A percentile compares a stretch with the other conserved stretches of the same genome.
Conservation (phyloP, 2,329 filamentous ascomycete genomes). For the Scedosporium minutisporum region DNA sequence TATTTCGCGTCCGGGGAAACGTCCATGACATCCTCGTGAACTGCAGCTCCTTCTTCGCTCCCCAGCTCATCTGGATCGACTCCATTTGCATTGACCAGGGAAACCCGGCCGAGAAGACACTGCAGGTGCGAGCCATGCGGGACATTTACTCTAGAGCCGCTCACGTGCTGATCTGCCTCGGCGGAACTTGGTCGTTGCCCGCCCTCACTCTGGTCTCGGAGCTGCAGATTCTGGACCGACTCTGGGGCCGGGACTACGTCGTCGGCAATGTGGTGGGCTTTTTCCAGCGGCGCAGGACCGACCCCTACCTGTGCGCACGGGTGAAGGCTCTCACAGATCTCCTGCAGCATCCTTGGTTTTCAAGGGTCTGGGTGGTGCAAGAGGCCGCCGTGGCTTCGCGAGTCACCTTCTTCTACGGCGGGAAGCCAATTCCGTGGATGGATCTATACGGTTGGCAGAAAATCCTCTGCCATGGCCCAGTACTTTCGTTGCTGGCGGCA, state of each 20-base stretch:
- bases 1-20: background rate
- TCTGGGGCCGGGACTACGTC: background rate
- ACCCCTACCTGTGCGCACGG: background rate
- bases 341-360: background rate
- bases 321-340: background rate
- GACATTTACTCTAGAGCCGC: conserved; percentile 15
- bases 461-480: background rate
- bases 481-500: background rate
- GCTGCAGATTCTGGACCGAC: background rate
- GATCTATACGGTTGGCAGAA: background rate
- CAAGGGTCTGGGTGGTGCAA: background rate
- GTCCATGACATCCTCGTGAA: background rate
- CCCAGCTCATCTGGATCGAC: conserved; percentile 17
- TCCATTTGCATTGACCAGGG: conserved; percentile 16
- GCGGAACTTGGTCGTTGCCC: background rate
- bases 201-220: background rate
- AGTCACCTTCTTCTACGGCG: background rate
- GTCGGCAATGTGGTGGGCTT: background rate
- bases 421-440: background rate
- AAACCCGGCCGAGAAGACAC: conserved; percentile 12
- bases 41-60: background rate
- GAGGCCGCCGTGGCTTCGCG: background rate
- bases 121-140: conserved; percentile 14
- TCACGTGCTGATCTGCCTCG: conserved; percentile 7
- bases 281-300: background rate